Percentiles rank a stretch among this genome's conserved stretches.
These are phyloP conservation scores for Litsea cubeba DNA, from an alignment of 164 flowering plant genomes.

Conservation along the genomic window DNA sequence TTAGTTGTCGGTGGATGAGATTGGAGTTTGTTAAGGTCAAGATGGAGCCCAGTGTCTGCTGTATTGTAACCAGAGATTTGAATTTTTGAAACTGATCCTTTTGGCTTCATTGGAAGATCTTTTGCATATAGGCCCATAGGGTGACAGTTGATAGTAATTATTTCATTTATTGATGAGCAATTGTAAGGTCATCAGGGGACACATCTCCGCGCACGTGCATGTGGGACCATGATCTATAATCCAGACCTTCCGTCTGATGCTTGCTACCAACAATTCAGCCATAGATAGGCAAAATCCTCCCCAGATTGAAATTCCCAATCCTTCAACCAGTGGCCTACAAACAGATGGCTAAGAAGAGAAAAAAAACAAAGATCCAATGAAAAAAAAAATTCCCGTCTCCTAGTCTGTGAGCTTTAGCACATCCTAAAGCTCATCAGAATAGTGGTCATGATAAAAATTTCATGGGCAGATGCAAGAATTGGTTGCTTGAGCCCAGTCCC, in stretches of 20 bases:
- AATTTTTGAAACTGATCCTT: slow-evolving; percentile 22
- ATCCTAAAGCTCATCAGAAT: too few relatives aligned
- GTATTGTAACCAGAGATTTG: slow-evolving; percentile 24
- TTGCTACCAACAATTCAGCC: too few relatives aligned
- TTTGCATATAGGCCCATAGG: slow-evolving; percentile 18
- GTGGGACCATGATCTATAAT: neutral
- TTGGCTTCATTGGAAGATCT: slow-evolving; percentile 22
- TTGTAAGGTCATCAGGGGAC: slow-evolving; percentile 8
- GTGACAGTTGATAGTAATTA: slow-evolving; percentile 12
- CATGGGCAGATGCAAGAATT: too few relatives aligned
- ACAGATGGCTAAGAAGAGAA: too few relatives aligned
- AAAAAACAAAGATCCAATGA: too few relatives aligned
- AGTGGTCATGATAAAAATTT: too few relatives aligned
- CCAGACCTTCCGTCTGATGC: neutral
- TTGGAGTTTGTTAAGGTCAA: slow-evolving; percentile 13
- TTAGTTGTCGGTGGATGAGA: slow-evolving; percentile 7
- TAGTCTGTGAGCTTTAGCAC: too few relatives aligned
- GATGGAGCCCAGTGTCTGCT: slow-evolving; percentile 23
- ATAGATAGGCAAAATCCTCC: too few relatives aligned
- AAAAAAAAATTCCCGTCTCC: too few relatives aligned
- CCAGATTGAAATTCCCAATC: too few relatives aligned
- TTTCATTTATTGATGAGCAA: slow-evolving; percentile 15
- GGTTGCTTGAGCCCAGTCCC: too few relatives aligned
- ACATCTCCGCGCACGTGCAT: slow-evolving; percentile 7
- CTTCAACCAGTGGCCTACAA: too few relatives aligned